Evolutionary conservation across 23 red algal species (phyloP), one percentile per base, ranked within the genome.

Genomic region (Gracilariopsis chorda): DNA sequence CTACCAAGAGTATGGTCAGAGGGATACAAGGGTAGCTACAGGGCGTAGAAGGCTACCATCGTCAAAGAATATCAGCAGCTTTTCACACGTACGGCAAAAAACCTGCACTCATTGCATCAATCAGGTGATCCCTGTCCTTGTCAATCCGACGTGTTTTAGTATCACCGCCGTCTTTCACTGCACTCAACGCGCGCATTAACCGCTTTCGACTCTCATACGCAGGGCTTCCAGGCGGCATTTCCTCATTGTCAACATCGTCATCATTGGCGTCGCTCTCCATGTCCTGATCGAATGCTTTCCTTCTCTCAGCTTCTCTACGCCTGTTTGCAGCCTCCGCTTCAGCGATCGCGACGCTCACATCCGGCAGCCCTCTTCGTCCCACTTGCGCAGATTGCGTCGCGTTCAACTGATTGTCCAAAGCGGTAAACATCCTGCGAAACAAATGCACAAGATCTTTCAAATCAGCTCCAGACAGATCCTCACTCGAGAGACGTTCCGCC

Each of bases 191-290:
- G 9, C 82, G 23, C 45, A 86, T 34, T 13, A 86, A 28, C 19
- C 59, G 16, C 28, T 86, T 68, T 25, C 82, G 58, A 40, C 59
- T 71, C 25, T 48, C 82, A 48, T 86, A 86, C 5, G 58, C 62
- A 19, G 82, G 82, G 57, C 57, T 65, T 39, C 57, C 58, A 43
- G 41, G 5, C 19, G 82, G 82, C 33, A 86, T 8, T 43, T 71
- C 82, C 14, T 86, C 82, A 27, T 24, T 28, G 23, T 86, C 34
- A 2, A 52, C 82, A 3, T 69, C 82, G 39, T 86, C 82, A 9
- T 24, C 7, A 32, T 69, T 62, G 1, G n/a, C 32, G n/a, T 37
- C 60, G 17, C 61, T 63, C 4, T 64, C 78, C 24, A 4, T 33
- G 42, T 36, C 36, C n/a, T 83, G 53, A 41, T 44, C 20, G 33